Conservation (phyloP, 129 eudicot genomes). For the Helichrysum umbraculigerum region DNA sequence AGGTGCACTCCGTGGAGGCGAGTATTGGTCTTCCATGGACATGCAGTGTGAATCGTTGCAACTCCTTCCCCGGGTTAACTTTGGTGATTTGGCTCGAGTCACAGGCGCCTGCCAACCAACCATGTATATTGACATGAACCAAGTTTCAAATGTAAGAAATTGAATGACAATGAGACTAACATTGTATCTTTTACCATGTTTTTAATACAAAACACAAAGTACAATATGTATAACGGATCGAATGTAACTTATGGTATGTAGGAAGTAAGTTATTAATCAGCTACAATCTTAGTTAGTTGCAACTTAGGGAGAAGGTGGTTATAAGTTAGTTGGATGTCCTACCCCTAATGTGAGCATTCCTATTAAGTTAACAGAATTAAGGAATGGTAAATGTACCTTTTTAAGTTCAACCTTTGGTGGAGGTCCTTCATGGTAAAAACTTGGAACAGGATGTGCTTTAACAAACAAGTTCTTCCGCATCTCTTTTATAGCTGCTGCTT, state of each 20-base stretch:
- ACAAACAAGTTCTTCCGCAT: conserved; percentile 64
- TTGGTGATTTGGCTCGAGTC: conserved; percentile 82
- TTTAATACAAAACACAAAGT: no score
- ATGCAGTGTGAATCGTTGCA: conserved; percentile 46
- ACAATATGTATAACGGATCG: no score
- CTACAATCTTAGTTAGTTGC: no score
- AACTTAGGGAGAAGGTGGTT: no score
- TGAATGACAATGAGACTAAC: background rate
- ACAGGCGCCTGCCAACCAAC: conserved; percentile 53
- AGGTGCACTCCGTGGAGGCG: conserved; percentile 44
- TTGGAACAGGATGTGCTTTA: conserved; percentile 92
- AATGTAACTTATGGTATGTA: no score
- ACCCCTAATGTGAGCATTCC: background rate
- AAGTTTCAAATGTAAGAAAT: background rate
- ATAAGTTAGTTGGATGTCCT: no score
- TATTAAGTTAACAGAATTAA: background rate
- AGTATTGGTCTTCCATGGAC: conserved; percentile 39
- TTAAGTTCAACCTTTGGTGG: conserved; percentile 87
- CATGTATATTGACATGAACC: background rate
- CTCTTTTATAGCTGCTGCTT: conserved; percentile 69
- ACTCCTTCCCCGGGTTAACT: conserved; percentile 71
- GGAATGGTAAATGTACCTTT: conserved; percentile 54
- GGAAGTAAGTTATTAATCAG: no score
- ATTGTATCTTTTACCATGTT: background rate
- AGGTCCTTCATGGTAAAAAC: conserved; percentile 80